phyloP scores from a whole-genome alignment of 139 green algal species.

The Limnomonas spitsbergensis region DNA sequence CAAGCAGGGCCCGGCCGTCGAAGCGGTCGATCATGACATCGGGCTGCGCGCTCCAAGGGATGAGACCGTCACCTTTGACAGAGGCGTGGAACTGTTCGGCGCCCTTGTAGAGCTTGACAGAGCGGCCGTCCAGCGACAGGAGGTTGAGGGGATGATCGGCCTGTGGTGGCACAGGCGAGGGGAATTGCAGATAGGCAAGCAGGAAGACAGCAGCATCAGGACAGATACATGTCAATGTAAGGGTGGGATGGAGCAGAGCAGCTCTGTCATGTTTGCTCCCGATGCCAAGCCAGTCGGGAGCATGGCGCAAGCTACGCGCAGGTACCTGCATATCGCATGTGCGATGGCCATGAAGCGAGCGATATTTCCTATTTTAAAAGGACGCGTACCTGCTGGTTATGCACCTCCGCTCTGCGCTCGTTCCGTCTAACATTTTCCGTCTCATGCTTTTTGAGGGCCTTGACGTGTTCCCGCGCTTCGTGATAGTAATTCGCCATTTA shows the following conservation, averaged over 20 bases:
- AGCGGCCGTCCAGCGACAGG: constrained; percentile 59
- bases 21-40: constrained; percentile 72
- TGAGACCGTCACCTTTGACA: constrained; percentile 55
- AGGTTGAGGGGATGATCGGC: constrained; percentile 59
- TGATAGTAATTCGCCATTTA: constrained; percentile 1
- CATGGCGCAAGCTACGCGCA: no score
- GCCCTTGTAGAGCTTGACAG: constrained; percentile 44
- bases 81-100: constrained; percentile 48
- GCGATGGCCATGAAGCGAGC: no score
- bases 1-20: constrained; percentile 68
- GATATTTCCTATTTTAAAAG: neutral
- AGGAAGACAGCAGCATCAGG: neutral
- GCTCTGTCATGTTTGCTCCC: no score
- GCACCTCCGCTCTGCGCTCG: neutral
- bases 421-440: neutral
- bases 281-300: no score
- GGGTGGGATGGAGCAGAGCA: no score
- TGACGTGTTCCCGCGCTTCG: neutral
- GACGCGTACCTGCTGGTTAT: neutral
- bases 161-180: constrained; percentile 17
- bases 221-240: neutral
- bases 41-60: constrained; percentile 61
- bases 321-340: no score
- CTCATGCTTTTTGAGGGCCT: neutral
- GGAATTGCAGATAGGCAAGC: neutral